A percentile compares a stretch with the other conserved stretches of the same genome.
Evolutionary conservation across 805 yeast genomes (phyloP).

Genomic region (Yarrowia yakushimensis): DNA sequence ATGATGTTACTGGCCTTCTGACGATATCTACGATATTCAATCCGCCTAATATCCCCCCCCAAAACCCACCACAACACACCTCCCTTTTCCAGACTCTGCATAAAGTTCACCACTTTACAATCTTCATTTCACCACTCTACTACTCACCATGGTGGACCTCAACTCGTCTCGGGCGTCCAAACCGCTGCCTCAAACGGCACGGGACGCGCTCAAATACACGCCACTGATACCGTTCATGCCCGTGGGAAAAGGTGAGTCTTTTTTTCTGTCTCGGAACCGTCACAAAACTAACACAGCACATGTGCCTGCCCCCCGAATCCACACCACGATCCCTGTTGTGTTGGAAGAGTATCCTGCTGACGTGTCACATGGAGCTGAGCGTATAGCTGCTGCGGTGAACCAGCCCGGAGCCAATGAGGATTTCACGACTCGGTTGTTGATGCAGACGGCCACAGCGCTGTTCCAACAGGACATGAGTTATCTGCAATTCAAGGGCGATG

Average conservation of each 20-base stretch:
- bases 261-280: no score
- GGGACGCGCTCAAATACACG: background rate
- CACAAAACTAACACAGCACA: background rate
- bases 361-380: background rate
- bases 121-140: background rate
- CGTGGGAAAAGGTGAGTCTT: background rate
- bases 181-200: background rate
- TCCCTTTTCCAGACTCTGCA: no score
- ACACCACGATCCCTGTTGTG: conserved; percentile 7
- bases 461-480: background rate
- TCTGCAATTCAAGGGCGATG: conserved; percentile 1
- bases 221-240: background rate
- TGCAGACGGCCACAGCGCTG: background rate
- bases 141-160: background rate
- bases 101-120: background rate
- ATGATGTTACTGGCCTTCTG: no score
- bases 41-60: no score
- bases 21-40: no score
- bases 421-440: background rate
- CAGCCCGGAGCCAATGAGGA: background rate
- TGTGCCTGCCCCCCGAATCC: background rate
- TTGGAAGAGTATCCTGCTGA: conserved; percentile 12
- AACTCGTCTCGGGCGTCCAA: background rate
- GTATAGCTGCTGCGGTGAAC: background rate
- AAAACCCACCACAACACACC: no score